Conservation (phyloP, 495 filamentous ascomycete species). For the Xylaria longipes region DNA sequence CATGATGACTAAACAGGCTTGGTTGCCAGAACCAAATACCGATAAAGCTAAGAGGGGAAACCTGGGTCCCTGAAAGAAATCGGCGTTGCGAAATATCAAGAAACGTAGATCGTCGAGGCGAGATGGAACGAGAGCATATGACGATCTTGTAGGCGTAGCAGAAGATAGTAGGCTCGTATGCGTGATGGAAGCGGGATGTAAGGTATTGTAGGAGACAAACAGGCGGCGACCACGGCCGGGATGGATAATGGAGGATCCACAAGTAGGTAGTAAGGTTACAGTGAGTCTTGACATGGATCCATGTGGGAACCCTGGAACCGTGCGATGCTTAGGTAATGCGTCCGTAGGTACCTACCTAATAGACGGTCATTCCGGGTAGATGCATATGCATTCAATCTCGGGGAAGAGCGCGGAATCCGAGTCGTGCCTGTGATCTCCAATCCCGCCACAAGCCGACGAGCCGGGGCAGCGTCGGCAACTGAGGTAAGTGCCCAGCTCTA, state of each 20-base stretch:
- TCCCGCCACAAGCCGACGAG: conserved; percentile 46
- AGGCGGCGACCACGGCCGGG: background rate
- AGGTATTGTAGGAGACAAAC: background rate
- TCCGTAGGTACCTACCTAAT: background rate
- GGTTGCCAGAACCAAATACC: background rate
- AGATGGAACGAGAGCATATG: background rate
- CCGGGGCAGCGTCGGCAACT: conserved; percentile 5
- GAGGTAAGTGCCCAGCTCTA: background rate
- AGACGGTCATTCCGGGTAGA: background rate
- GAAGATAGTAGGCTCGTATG: conserved; percentile 3
- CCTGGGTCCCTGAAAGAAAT: background rate
- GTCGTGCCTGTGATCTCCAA: background rate
- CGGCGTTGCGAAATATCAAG: background rate
- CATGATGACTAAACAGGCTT: conserved; percentile 59
- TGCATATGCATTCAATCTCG: background rate
- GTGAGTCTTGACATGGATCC: too few species aligned
- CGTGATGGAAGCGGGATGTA: conserved; percentile 3
- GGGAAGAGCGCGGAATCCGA: background rate
- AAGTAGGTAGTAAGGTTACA: too few species aligned
- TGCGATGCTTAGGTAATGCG: background rate
- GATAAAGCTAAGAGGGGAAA: background rate
- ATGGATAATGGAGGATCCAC: background rate
- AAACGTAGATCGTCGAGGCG: background rate
- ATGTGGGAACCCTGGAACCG: too few species aligned
- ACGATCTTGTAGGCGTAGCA: background rate